A percentile compares a stretch with the other conserved stretches of the same genome.
Evolutionary conservation across 1,139 yeast species (phyloP).

Genomic region (Pichia terricola): DNA sequence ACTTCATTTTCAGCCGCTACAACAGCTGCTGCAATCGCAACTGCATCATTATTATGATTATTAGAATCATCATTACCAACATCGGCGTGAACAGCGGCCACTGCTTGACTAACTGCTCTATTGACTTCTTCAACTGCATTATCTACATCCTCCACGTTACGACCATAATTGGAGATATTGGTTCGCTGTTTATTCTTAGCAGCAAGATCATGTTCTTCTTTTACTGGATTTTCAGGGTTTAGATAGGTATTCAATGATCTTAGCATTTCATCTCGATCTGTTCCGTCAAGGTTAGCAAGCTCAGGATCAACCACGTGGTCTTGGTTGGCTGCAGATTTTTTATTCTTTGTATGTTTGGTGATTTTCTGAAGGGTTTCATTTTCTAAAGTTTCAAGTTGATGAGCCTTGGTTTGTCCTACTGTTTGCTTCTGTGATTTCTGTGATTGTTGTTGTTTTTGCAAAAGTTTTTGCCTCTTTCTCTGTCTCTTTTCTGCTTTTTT

Average conservation of each 20-base stretch:
- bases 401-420: no score
- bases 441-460: no score
- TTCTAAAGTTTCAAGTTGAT: no score
- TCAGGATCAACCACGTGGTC: no score
- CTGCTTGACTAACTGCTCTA: conserved; percentile 22
- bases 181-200: background rate
- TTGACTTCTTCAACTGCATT: conserved; percentile 23
- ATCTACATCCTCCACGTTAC: conserved; percentile 15
- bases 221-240: background rate
- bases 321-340: no score
- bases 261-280: background rate
- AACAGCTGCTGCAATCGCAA: conserved; percentile 11
- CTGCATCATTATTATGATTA: conserved; percentile 2
- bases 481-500: no score
- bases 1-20: conserved; percentile 11
- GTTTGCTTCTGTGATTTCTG: no score
- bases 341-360: no score
- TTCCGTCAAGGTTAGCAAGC: no score
- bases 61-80: conserved; percentile 1
- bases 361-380: no score
- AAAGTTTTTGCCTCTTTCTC: no score
- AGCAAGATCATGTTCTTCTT: background rate
- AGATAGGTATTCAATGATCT: background rate
- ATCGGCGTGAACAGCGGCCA: conserved; percentile 12
- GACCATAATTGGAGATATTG: background rate